Base-by-base conservation (phyloP, 2,329 filamentous ascomycete species). In the Pseudocercospora pini-densiflorae region DNA sequence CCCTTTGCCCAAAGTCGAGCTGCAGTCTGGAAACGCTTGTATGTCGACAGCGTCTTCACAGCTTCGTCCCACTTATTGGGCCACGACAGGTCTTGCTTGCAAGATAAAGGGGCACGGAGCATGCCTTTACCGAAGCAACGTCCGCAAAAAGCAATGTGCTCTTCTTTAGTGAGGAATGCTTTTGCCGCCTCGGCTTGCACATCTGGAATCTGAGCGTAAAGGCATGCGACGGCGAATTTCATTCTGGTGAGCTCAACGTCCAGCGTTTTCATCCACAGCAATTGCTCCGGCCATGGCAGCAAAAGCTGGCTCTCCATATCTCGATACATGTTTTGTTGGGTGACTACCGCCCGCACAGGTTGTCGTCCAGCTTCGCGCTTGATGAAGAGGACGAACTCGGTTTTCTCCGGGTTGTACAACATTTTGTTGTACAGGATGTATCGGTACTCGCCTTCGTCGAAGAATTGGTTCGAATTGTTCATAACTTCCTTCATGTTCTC, bases 181-280 rank as follows among this genome's bases (percentile, higher is more conserved):
- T 33, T 47, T n/a, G 59, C 59, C 24, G 59, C 59, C n/a, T 61
- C 59, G 8, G 59, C 59, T 33, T 61, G 59, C 4, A 61, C 33
- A 9, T 61, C 36, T 29, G 59, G 59, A 51, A 61, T 16, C 21
- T 61, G 59, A 9, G 59, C 59, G 43, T 19, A 47, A 23, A 47
- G 43, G 9, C 43, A 47, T 7, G 43, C 16, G 5, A 23, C 10
- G 6, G 43, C 43, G 14, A 47, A 47, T 5, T 23, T 47, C 43
- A n/a, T 47, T 7, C 14, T n/a, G 21, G 21, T 14, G 16, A 10
- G 6, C 14, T 47, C 43, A 47, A n/a, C 43, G 8, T 23, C 43
- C 5, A 47, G 43, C 14, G 43, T 47, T 19, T 45, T 9, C 12
- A 45, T 4, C 12, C 40, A 45, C 10, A 14, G 4, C 40, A 45